These are phyloP conservation scores for Triglochin maritima DNA, from an alignment of 106 monocot genomes.

Conservation along the genomic window DNA sequence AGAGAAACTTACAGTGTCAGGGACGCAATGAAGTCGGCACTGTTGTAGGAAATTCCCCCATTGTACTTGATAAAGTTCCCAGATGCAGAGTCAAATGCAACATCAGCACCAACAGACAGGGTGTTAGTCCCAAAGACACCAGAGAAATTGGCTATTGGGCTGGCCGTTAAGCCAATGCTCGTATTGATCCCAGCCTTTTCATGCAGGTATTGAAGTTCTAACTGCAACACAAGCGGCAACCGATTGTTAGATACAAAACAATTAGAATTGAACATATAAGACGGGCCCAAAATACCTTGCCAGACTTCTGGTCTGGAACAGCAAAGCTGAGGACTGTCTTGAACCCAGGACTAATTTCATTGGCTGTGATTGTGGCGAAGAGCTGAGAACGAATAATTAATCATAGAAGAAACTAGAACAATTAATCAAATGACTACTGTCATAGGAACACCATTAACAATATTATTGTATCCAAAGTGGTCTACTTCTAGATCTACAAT, in stretches of 20 bases:
- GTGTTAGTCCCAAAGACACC: conserved; percentile 32
- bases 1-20: conserved; percentile 51
- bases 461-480: no score
- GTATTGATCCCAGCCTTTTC: conserved; percentile 28
- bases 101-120: conserved; percentile 56
- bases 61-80: conserved; percentile 89
- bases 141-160: conserved; percentile 36
- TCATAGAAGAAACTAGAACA: no score
- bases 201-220: conserved; percentile 38
- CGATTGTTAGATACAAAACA: neutral
- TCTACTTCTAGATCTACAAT: no score
- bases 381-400: conserved; percentile 11
- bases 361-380: conserved; percentile 18
- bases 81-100: conserved; percentile 63
- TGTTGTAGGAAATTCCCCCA: conserved; percentile 53
- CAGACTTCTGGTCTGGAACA: conserved; percentile 66
- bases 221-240: conserved; percentile 4
- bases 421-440: no score
- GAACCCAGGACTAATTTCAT: conserved; percentile 37
- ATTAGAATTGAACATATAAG: neutral
- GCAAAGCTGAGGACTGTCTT: conserved; percentile 28
- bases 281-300: conserved; percentile 38
- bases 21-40: conserved; percentile 55
- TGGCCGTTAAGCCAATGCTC: conserved; percentile 38
- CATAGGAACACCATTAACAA: no score